These are phyloP conservation scores for Dichotomocladium elegans DNA, from an alignment of 371 early-diverging fungal species.

Conservation along the genomic window DNA sequence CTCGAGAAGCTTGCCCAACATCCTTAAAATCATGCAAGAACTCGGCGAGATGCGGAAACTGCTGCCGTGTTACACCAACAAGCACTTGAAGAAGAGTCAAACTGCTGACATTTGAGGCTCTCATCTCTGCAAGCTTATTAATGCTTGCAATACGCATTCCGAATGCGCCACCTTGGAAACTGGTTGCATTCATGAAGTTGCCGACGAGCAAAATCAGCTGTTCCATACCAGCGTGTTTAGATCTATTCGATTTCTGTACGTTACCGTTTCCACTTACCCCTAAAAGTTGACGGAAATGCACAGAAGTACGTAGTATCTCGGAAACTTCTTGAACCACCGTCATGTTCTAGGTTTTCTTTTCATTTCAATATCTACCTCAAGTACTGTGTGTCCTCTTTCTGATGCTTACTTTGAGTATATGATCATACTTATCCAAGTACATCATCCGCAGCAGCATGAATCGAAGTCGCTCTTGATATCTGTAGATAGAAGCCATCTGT, in stretches of 20 bases:
- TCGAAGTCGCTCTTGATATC: slow-evolving; percentile 43
- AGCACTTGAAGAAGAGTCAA: slow-evolving; percentile 47
- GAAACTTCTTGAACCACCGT: slow-evolving; percentile 27
- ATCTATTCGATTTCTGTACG: too few species aligned
- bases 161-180: slow-evolving; percentile 56
- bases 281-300: slow-evolving; percentile 22
- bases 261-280: slow-evolving; percentile 24
- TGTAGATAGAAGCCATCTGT: slow-evolving; percentile 47
- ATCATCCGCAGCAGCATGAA: slow-evolving; percentile 40
- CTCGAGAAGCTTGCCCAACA: slow-evolving; percentile 32
- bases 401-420: slow-evolving; percentile 22
- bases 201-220: slow-evolving; percentile 54
- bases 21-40: slow-evolving; percentile 39
- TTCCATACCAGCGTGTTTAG: too few species aligned
- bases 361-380: too few species aligned
- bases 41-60: slow-evolving; percentile 42
- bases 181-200: slow-evolving; percentile 59
- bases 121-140: slow-evolving; percentile 54
- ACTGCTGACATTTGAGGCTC: slow-evolving; percentile 35
- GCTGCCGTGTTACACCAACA: slow-evolving; percentile 33
- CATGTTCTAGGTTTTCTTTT: slow-evolving; percentile 32
- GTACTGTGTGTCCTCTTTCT: too few species aligned
- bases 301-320: slow-evolving; percentile 22
- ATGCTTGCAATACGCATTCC: slow-evolving; percentile 52
- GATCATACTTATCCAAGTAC: slow-evolving; percentile 49